phyloP scores from a whole-genome alignment of 2,329 filamentous ascomycete species.

The Parastagonospora nodorum region DNA sequence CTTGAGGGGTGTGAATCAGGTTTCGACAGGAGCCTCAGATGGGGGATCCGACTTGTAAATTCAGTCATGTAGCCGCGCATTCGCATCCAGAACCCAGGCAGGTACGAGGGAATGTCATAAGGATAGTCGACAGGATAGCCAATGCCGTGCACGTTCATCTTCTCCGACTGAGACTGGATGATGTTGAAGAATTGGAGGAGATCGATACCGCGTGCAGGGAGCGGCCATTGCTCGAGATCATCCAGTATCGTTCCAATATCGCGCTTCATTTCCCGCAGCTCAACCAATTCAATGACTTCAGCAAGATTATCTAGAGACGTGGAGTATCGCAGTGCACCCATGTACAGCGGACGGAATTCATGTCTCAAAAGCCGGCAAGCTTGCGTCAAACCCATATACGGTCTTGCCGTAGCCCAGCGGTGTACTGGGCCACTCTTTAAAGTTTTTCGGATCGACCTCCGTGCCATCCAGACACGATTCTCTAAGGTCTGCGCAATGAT shows the following conservation, averaged over 20 bases:
- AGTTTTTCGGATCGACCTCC: not conserved
- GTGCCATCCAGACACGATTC: not conserved
- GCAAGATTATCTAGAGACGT: not conserved
- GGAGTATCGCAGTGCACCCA: not conserved
- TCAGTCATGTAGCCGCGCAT: too few relatives aligned
- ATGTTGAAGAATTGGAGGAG: not conserved
- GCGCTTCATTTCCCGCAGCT: not conserved
- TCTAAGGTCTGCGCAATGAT: not conserved
- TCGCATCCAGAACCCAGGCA: too few relatives aligned
- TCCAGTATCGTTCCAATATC: not conserved
- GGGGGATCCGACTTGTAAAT: too few relatives aligned
- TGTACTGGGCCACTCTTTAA: not conserved
- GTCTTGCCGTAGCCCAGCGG: not conserved
- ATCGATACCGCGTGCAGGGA: not conserved
- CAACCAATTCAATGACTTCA: not conserved
- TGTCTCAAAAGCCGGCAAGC: not conserved
- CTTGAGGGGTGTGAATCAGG: too few relatives aligned
- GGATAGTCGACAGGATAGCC: too few relatives aligned
- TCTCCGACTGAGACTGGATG: not conserved
- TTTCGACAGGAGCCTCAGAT: too few relatives aligned
- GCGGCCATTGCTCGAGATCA: not conserved
- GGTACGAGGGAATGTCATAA: too few relatives aligned
- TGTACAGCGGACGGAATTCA: not conserved
- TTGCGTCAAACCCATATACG: not conserved
- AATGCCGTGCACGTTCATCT: not conserved